phyloP scores from a whole-genome alignment of 23 red algal species.

The Rhodosorus marinus region DNA sequence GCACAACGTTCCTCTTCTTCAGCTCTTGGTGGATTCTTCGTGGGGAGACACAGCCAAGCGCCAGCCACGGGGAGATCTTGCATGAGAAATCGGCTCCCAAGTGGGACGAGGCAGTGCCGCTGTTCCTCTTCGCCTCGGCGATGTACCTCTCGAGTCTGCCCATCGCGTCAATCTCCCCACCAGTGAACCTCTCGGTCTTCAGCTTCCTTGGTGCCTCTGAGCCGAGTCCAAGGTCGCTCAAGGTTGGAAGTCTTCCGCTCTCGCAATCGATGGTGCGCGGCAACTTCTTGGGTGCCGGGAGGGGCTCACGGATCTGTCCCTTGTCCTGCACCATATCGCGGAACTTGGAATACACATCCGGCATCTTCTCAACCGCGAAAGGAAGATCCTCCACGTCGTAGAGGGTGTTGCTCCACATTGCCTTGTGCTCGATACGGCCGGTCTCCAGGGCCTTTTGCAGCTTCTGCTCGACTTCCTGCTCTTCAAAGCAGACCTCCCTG shows the following conservation, averaged over 20 bases:
- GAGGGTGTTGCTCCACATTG: constrained; percentile 74
- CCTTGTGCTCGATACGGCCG: constrained; percentile 19
- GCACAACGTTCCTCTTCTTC: background rate
- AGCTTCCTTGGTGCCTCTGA: too few species aligned
- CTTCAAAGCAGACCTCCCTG: constrained; percentile 53
- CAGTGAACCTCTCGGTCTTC: too few species aligned
- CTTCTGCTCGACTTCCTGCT: constrained; percentile 25
- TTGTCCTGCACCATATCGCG: constrained; percentile 35
- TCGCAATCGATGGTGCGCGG: constrained; percentile 17
- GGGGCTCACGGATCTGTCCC: constrained; percentile 22
- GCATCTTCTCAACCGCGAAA: constrained; percentile 44
- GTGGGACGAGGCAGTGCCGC: constrained; percentile 20
- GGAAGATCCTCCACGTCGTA: constrained; percentile 58
- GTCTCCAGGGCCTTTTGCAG: constrained; percentile 19
- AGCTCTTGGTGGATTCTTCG: constrained; percentile 26
- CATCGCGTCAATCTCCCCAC: constrained; percentile 69
- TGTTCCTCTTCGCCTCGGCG: constrained; percentile 13
- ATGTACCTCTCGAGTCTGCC: constrained; percentile 30
- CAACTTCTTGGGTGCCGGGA: constrained; percentile 21
- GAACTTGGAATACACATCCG: constrained; percentile 72
- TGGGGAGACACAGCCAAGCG: constrained; percentile 69
- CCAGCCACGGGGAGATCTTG: constrained; percentile 83
- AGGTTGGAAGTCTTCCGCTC: constrained; percentile 50
- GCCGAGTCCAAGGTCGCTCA: constrained; percentile 52
- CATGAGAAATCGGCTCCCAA: constrained; percentile 72